phyloP scores from a whole-genome alignment of 2,329 filamentous ascomycete genomes.

The Escovopsis weberi region DNA sequence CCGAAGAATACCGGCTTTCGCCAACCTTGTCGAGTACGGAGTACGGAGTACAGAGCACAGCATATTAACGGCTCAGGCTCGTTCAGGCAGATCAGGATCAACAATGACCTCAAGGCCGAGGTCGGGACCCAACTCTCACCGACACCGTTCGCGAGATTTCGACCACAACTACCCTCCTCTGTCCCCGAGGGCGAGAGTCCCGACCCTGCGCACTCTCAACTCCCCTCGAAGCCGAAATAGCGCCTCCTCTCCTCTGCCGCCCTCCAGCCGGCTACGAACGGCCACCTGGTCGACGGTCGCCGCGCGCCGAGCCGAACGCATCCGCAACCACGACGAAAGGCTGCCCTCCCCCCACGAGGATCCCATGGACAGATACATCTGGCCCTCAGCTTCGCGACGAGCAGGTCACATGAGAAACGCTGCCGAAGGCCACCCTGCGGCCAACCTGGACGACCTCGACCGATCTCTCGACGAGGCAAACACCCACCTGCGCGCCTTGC shows the following conservation, averaged over 20 bases:
- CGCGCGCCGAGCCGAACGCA: slow-evolving; percentile 19
- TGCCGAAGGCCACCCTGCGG: slow-evolving; percentile 10
- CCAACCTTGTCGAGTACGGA: too few relatives aligned
- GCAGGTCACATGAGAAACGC: slow-evolving; percentile 12
- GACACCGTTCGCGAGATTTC: slow-evolving; percentile 16
- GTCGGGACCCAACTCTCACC: slow-evolving; percentile 16
- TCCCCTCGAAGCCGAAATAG: slow-evolving; percentile 16
- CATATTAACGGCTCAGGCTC: neutral
- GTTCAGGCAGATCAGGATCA: neutral
- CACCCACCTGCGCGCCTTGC: slow-evolving; percentile 27
- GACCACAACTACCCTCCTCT: slow-evolving; percentile 17
- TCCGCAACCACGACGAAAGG: slow-evolving; percentile 19
- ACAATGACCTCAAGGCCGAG: slow-evolving; percentile 21
- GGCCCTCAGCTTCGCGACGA: slow-evolving; percentile 12
- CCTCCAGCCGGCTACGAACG: slow-evolving; percentile 3
- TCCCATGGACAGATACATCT: slow-evolving; percentile 12
- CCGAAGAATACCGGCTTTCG: too few relatives aligned
- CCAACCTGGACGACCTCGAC: slow-evolving; percentile 23
- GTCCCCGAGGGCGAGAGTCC: slow-evolving; percentile 17
- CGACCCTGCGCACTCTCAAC: slow-evolving; percentile 18
- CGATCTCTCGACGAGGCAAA: slow-evolving; percentile 28
- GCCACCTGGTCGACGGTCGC: slow-evolving; percentile 14
- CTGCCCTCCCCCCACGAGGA: slow-evolving; percentile 12
- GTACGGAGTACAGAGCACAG: neutral
- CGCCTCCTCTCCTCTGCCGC: slow-evolving; percentile 8